phyloP scores from a whole-genome alignment of 345 rosid genomes.

The Streptanthus diversifolius region DNA sequence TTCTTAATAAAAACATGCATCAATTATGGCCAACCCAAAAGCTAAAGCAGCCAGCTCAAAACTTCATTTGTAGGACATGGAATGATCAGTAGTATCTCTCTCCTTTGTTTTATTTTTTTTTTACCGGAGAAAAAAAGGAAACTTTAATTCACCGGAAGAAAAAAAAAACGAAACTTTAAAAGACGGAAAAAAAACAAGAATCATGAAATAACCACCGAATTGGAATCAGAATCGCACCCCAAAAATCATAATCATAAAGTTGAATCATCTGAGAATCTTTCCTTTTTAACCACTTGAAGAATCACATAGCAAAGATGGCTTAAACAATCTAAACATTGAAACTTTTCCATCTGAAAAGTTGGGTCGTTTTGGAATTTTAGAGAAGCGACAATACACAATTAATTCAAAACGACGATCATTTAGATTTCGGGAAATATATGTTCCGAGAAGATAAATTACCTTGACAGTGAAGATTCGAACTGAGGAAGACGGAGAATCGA shows the following conservation, averaged over 20 bases:
- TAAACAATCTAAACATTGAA: background rate
- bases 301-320: background rate
- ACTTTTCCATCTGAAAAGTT: background rate
- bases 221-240: background rate
- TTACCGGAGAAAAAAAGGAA: too few relatives aligned
- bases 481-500: background rate
- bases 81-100: background rate
- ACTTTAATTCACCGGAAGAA: too few relatives aligned
- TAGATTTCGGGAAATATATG: background rate
- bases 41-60: constrained; percentile 26
- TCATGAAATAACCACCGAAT: background rate
- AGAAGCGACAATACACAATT: background rate
- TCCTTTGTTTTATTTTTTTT: too few relatives aligned
- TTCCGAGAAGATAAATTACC: background rate
- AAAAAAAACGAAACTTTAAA: too few relatives aligned
- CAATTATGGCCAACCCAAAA: constrained; percentile 15
- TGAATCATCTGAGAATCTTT: background rate
- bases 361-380: too few relatives aligned
- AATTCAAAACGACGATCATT: background rate
- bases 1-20: background rate
- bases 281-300: background rate
- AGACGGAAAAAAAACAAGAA: background rate
- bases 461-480: background rate
- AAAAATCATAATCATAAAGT: background rate
- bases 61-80: constrained; percentile 14